Conservation (phyloP, 31 red algal species). For the Bonnemaisonia californica region DNA sequence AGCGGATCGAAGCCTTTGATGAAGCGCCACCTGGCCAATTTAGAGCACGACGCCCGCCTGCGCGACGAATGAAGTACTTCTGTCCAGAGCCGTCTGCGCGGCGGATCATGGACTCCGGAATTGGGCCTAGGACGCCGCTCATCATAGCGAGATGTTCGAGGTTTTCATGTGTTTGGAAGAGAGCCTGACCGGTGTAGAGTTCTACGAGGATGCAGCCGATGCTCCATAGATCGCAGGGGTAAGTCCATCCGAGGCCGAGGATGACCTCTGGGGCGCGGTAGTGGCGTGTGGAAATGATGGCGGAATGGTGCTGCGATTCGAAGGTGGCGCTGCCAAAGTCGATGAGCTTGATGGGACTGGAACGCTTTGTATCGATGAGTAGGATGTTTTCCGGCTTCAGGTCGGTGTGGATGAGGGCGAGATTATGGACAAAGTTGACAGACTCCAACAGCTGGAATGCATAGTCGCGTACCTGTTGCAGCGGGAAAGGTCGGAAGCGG, state of each 20-base stretch:
- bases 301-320: constrained; percentile 84
- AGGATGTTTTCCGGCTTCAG: constrained; percentile 99
- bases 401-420: constrained; percentile 92
- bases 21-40: constrained; percentile 80
- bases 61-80: constrained; percentile 65
- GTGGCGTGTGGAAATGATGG: constrained; percentile 89
- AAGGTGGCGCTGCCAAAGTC: constrained; percentile 99
- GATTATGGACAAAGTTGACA: constrained; percentile 85
- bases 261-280: constrained; percentile 98
- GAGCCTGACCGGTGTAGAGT: constrained; percentile 85
- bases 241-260: constrained; percentile 88
- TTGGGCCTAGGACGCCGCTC: constrained; percentile 78
- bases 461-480: constrained; percentile 76
- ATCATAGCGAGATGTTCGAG: constrained; percentile 92
- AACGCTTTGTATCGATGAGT: constrained; percentile 28
- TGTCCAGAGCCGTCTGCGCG: constrained; percentile 57
- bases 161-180: constrained; percentile 93
- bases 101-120: constrained; percentile 77
- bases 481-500: constrained; percentile 76
- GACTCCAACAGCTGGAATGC: constrained; percentile 89
- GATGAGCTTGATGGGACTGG: constrained; percentile 86
- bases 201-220: constrained; percentile 97
- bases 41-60: constrained; percentile 50
- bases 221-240: constrained; percentile 92
- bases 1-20: constrained; percentile 51